phyloP scores from a whole-genome alignment of 768 basidiomycete species.

The Paxillus ammoniavirescens region DNA sequence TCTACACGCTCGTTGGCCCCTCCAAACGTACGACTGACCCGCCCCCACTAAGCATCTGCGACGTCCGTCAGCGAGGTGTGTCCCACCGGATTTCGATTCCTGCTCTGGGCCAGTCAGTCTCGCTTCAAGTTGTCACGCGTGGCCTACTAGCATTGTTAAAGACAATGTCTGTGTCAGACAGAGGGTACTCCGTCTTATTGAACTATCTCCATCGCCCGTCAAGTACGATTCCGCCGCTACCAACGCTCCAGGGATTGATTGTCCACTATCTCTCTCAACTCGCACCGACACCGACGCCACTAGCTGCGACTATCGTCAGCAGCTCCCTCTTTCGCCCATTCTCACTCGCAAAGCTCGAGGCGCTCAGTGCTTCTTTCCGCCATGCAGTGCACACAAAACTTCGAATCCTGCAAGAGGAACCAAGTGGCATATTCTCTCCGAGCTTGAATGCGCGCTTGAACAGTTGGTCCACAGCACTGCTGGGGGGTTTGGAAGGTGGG shows the following conservation, averaged over 20 bases:
- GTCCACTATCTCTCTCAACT: conserved; percentile 29
- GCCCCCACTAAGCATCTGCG: no score
- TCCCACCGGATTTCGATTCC: conserved; percentile 11
- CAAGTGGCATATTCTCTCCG: conserved; percentile 30
- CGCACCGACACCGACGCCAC: conserved; percentile 29
- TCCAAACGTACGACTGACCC: no score
- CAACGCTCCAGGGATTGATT: conserved; percentile 26
- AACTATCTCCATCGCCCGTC: conserved; percentile 27
- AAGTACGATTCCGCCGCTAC: conserved; percentile 9
- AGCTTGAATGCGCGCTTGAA: conserved; percentile 40
- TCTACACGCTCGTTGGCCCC: no score
- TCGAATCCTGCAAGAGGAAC: conserved; percentile 24
- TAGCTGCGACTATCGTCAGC: conserved; percentile 31
- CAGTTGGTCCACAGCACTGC: conserved; percentile 50
- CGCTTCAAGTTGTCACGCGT: conserved; percentile 9
- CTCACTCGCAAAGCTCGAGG: conserved; percentile 26
- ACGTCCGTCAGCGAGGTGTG: background rate
- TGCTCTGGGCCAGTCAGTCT: conserved; percentile 8
- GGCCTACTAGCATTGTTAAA: background rate
- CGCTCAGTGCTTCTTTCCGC: conserved; percentile 28
- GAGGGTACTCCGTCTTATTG: conserved; percentile 25
- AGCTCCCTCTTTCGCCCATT: conserved; percentile 31
- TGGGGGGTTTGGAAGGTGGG: conserved; percentile 66
- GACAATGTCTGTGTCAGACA: conserved; percentile 8
- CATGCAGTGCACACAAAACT: conserved; percentile 31